These are phyloP conservation scores for Gentiana dahurica DNA, from an alignment of 257 asterid species.

Conservation along the genomic window DNA sequence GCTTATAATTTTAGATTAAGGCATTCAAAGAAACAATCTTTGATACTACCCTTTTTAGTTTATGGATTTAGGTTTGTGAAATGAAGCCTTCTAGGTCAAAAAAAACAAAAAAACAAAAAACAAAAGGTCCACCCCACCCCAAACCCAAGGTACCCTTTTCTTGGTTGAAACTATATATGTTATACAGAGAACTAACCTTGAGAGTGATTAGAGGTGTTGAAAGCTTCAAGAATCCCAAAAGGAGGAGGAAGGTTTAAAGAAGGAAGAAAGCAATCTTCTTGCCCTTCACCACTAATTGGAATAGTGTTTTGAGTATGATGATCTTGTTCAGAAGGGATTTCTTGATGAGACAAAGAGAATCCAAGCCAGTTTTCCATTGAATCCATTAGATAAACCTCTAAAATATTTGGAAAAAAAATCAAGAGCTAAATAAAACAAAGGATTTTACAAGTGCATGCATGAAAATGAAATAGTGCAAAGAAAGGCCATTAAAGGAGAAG, in stretches of 20 bases:
- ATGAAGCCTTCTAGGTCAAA: neutral
- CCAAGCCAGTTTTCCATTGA: conserved; percentile 71
- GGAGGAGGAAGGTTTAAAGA: conserved; percentile 37
- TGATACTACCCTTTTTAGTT: too few species aligned
- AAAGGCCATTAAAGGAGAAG: conserved; percentile 6
- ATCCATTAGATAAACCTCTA: conserved; percentile 13
- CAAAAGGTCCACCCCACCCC: neutral
- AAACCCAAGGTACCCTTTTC: too few species aligned
- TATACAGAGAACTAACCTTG: conserved; percentile 26
- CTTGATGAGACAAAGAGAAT: conserved; percentile 54
- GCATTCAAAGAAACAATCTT: too few species aligned
- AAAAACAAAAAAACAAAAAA: neutral
- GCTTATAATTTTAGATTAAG: too few species aligned
- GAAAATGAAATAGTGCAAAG: conserved; percentile 7
- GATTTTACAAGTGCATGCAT: conserved; percentile 33
- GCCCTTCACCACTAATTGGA: conserved; percentile 9
- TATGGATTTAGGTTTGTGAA: too few species aligned
- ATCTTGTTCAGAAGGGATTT: conserved; percentile 20
- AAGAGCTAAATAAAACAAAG: neutral
- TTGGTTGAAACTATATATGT: too few species aligned
- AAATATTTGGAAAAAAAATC: neutral
- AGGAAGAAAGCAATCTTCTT: conserved; percentile 42
- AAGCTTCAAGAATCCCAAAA: conserved; percentile 42
- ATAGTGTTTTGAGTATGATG: conserved; percentile 18
- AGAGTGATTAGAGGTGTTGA: conserved; percentile 28